Percentiles rank a stretch among this genome's conserved stretches.
phyloP scores from a whole-genome alignment of 192 early-diverging fungal genomes.

The Coemansia sp. region DNA sequence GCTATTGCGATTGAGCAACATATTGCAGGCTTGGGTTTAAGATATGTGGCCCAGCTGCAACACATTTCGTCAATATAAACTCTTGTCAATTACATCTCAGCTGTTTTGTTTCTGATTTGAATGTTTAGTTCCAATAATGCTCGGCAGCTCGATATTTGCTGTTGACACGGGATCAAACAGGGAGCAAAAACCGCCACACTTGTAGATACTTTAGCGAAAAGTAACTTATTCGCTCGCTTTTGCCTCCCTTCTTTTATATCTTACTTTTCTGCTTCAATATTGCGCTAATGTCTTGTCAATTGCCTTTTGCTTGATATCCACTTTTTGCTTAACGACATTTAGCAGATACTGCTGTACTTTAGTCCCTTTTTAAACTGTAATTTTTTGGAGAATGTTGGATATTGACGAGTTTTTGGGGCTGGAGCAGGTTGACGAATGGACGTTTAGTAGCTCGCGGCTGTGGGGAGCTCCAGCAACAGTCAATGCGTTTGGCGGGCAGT shows the following conservation, averaged over 20 bases:
- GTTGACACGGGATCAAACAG: too few species aligned
- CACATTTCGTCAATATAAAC: not conserved
- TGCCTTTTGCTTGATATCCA: too few species aligned
- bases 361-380: not conserved
- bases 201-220: too few species aligned
- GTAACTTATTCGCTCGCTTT: too few species aligned
- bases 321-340: too few species aligned
- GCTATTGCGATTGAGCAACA: not conserved
- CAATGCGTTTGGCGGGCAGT: slow-evolving; percentile 25
- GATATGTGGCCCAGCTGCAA: not conserved
- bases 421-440: not conserved
- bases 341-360: too few species aligned
- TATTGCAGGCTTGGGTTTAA: too few species aligned
- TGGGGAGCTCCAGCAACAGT: slow-evolving; percentile 18
- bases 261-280: not conserved
- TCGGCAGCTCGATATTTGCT: too few species aligned
- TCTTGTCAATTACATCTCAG: not conserved
- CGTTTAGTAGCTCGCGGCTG: slow-evolving; percentile 5
- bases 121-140: not conserved
- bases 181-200: too few species aligned
- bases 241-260: too few species aligned
- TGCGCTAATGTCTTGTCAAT: not conserved
- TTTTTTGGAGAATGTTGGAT: not conserved
- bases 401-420: slow-evolving; percentile 24
- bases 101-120: not conserved